These are phyloP conservation scores for Botryotinia convoluta DNA, from an alignment of 2,329 filamentous ascomycete species.

Conservation along the genomic window DNA sequence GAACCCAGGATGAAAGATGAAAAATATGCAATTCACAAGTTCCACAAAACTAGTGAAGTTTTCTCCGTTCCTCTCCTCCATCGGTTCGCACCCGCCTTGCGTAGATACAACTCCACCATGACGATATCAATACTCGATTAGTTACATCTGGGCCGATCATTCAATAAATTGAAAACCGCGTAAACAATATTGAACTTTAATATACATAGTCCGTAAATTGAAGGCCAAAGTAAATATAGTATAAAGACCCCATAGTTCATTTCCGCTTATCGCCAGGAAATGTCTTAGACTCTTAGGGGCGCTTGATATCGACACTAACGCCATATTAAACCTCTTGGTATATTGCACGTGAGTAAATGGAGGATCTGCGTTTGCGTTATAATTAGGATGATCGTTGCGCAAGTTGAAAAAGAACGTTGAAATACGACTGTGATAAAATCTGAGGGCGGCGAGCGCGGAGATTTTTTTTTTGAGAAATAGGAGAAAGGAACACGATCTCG, in stretches of 20 bases:
- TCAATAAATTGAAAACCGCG: conserved; percentile 8
- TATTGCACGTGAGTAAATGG: background rate
- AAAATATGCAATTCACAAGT: background rate
- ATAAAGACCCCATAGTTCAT: conserved; percentile 5
- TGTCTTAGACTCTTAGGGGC: background rate
- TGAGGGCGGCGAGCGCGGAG: background rate
- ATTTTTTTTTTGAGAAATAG: background rate
- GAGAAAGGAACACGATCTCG: conserved; percentile 4
- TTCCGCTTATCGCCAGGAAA: conserved; percentile 13
- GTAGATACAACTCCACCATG: background rate
- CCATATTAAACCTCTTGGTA: background rate
- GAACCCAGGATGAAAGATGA: background rate
- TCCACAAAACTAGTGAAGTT: background rate
- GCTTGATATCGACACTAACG: conserved; percentile 1
- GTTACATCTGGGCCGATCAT: background rate
- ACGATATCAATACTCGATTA: background rate
- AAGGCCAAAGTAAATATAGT: background rate
- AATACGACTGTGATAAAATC: background rate
- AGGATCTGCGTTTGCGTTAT: background rate
- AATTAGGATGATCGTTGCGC: conserved; percentile 10
- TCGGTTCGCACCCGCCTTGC: background rate
- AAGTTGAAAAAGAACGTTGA: background rate
- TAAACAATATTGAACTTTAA: background rate
- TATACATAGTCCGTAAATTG: background rate
- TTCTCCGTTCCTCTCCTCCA: background rate